These are phyloP conservation scores for Hibiscus tridactylites DNA, from an alignment of 345 rosid species.

Conservation along the genomic window DNA sequence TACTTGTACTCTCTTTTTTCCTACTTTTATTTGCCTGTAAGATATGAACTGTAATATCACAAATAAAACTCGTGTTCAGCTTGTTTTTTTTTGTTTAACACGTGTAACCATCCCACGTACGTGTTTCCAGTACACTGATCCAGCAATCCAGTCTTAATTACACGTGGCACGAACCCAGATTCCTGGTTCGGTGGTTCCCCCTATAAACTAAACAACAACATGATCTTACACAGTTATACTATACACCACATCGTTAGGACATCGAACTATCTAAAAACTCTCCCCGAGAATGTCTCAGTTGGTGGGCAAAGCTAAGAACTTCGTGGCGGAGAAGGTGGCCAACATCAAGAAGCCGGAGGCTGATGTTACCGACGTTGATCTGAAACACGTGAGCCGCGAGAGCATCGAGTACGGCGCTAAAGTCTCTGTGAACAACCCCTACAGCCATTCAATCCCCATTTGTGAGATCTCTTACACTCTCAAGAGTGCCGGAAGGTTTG, in stretches of 20 bases:
- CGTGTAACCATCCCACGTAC: not conserved
- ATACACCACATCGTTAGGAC: not conserved
- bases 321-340: slow-evolving; percentile 60
- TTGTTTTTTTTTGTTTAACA: not conserved
- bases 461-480: slow-evolving; percentile 67
- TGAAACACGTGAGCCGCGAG: slow-evolving; percentile 47
- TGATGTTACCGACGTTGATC: slow-evolving; percentile 44
- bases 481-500: slow-evolving; percentile 63
- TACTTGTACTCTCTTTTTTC: not conserved
- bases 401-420: slow-evolving; percentile 56
- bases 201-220: not conserved
- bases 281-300: slow-evolving; percentile 21
- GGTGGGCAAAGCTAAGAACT: slow-evolving; percentile 62
- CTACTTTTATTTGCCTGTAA: not conserved
- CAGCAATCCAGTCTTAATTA: not conserved
- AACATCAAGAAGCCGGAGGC: slow-evolving; percentile 71
- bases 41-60: not conserved
- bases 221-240: too few relatives aligned
- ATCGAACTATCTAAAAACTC: not conserved
- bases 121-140: not conserved
- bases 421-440: slow-evolving; percentile 73
- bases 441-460: slow-evolving; percentile 59
- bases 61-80: not conserved
- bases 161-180: slow-evolving; percentile 6
- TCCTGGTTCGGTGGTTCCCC: not conserved